Evolutionary conservation across 2,329 filamentous ascomycete genomes (phyloP), one percentile per base, ranked within the genome.

Genomic region (Keithomyces neogunnii): DNA sequence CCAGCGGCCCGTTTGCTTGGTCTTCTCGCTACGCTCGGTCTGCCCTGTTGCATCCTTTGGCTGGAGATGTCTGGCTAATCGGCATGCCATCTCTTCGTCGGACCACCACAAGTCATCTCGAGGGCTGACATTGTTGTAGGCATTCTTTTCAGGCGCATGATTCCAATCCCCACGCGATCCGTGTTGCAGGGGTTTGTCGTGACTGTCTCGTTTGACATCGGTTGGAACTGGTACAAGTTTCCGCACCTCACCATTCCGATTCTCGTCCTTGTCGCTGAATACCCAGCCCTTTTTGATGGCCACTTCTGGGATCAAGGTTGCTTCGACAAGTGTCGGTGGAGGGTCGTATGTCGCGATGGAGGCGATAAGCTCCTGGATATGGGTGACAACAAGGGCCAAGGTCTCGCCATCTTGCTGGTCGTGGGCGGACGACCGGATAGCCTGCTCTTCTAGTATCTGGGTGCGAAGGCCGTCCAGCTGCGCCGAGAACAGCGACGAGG

Each of bases 31-130:
- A 32, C 66, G 61, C 40, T 66, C 64, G 0, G 66, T 61, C 1
- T 60, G 60, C 1, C 55, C 46, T 2, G 51, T 54, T 55, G 26
- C 57, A 39, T 32, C 55, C 9, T 64, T 56, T 0, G 74, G 73
- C 52, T 72, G 69, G 3, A 80, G 59, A 48, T 71, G 68, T 3
- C 56, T 62, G 9, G 74, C 74, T 9, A 80, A 59, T 0, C 76
- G 69, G 6, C 53, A 55, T 0, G 76, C 75, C 68, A 75, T 69
- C 2, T 59, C 62, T 51, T 73, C 73, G 45, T 79, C 73, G 1
- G 55, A 56, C 70, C 73, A 80, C 74, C 75, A 80, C 51, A 71
- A 66, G 3, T 55, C 43, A 6, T 32, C 47, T 8, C 53, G 53
- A 3, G 46, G 35, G 29, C 50, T 19, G 2, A 50, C 3, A 0